phyloP scores from a whole-genome alignment of 306 rosid genomes.

The Echinosophora koreensis region DNA sequence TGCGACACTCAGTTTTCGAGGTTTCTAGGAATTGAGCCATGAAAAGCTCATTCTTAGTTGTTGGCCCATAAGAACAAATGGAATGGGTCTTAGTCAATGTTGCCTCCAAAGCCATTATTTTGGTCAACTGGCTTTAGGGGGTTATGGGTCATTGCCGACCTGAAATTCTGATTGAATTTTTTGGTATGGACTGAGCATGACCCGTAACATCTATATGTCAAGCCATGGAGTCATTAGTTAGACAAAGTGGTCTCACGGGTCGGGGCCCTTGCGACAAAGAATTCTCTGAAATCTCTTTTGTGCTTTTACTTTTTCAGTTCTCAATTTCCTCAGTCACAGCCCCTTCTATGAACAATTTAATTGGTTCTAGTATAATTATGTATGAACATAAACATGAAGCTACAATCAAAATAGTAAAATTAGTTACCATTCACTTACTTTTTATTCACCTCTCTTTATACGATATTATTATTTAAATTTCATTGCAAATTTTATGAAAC shows the following conservation, averaged over 20 bases:
- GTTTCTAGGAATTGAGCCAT: conserved; percentile 21
- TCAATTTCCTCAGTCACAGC: background rate
- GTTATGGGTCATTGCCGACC: conserved; percentile 36
- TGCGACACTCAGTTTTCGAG: conserved; percentile 13
- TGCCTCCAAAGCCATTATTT: conserved; percentile 30
- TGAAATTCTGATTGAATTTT: conserved; percentile 33
- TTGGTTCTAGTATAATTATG: background rate
- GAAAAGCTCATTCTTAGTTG: conserved; percentile 35
- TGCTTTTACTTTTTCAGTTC: conserved; percentile 46
- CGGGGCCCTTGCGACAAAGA: conserved; percentile 45
- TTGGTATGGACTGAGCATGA: conserved; percentile 37
- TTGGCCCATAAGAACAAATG: conserved; percentile 32
- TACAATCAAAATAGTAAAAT: background rate
- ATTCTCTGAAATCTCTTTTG: conserved; percentile 22
- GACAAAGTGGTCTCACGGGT: conserved; percentile 49
- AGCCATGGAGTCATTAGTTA: conserved; percentile 6
- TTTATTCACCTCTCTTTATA: background rate
- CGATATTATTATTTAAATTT: background rate
- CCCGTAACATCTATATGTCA: conserved; percentile 45
- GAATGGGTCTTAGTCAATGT: conserved; percentile 36
- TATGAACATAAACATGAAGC: background rate
- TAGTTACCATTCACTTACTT: background rate
- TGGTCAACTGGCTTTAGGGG: conserved; percentile 47
- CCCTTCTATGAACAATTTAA: conserved; percentile 31
- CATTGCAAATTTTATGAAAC: background rate